Evolutionary conservation across 2,329 filamentous ascomycete species (phyloP).

Genomic region (Xylariaceae sp.): DNA sequence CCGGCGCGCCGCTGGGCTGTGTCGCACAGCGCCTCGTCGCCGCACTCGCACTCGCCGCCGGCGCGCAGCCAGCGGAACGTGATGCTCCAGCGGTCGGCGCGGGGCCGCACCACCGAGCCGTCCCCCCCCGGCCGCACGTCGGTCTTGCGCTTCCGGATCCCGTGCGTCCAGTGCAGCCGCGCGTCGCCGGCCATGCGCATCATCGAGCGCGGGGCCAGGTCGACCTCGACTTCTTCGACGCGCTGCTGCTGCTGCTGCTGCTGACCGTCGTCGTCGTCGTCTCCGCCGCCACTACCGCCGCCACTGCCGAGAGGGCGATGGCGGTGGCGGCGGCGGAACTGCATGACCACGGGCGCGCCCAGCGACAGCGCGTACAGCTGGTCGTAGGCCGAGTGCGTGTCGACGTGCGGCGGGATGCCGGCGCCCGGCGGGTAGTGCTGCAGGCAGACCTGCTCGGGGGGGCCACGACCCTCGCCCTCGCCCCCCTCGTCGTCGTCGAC

Average conservation of each 20-base stretch:
- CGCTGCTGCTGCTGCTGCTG: too few species aligned
- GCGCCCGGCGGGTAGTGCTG: slow-evolving; percentile 53
- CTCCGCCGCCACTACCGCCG: neutral
- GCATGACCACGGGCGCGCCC: slow-evolving; percentile 17
- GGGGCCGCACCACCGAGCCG: slow-evolving; percentile 32
- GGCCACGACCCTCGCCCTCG: slow-evolving; percentile 15
- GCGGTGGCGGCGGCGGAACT: slow-evolving; percentile 16
- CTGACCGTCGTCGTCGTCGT: too few species aligned
- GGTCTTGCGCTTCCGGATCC: slow-evolving; percentile 46
- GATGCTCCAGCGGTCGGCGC: slow-evolving; percentile 44
- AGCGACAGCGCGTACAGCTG: slow-evolving; percentile 21
- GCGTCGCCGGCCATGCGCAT: slow-evolving; percentile 43
- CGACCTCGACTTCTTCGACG: slow-evolving; percentile 34
- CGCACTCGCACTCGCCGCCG: slow-evolving; percentile 41
- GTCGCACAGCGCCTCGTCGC: slow-evolving; percentile 41
- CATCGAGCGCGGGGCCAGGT: slow-evolving; percentile 41
- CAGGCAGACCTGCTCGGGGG: slow-evolving; percentile 48
- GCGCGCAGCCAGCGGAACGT: slow-evolving; percentile 47
- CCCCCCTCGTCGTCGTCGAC: slow-evolving; percentile 31
- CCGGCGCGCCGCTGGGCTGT: slow-evolving; percentile 39
- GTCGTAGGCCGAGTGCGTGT: slow-evolving; percentile 43
- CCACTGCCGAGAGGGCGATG: too few species aligned
- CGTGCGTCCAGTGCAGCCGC: slow-evolving; percentile 48
- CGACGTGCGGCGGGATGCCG: slow-evolving; percentile 54
- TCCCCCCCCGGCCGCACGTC: slow-evolving; percentile 39